Evolutionary conservation across 257 asterid species (phyloP).

Genomic region (Capsicum chinense): DNA sequence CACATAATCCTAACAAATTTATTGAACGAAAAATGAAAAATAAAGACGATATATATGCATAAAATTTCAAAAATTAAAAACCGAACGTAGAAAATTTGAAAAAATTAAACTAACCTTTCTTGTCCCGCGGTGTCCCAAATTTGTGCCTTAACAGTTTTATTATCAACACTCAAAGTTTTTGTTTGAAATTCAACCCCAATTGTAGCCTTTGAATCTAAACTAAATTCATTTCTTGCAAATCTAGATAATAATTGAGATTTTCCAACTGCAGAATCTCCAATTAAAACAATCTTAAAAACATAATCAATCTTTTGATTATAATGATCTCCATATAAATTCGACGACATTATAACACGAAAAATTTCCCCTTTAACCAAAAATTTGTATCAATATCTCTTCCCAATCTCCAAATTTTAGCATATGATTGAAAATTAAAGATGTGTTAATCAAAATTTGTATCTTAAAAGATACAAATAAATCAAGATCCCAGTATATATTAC

Average conservation of each 20-base stretch:
- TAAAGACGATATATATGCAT: neutral
- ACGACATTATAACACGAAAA: constrained; percentile 53
- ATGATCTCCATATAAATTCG: constrained; percentile 62
- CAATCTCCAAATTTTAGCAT: neutral
- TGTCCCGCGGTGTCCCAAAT: constrained; percentile 98
- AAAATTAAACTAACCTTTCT: constrained; percentile 59
- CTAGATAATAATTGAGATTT: constrained; percentile 86
- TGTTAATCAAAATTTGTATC: neutral
- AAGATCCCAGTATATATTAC: neutral
- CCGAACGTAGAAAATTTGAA: neutral
- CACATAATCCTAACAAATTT: neutral
- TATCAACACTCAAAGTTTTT: constrained; percentile 71
- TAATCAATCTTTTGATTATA: constrained; percentile 86
- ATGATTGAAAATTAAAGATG: neutral
- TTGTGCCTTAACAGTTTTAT: constrained; percentile 84
- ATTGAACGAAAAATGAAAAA: neutral
- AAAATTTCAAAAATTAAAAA: neutral
- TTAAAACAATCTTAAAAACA: constrained; percentile 79
- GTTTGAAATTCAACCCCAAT: constrained; percentile 93
- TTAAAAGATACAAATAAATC: neutral
- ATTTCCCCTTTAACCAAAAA: constrained; percentile 16
- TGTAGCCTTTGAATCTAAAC: constrained; percentile 80
- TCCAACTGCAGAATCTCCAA: constrained; percentile 90
- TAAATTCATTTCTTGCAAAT: constrained; percentile 87
- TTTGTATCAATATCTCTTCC: constrained; percentile 32